Conservation (phyloP, 148 eudicot genomes). For the Vaccinium darrowii region DNA sequence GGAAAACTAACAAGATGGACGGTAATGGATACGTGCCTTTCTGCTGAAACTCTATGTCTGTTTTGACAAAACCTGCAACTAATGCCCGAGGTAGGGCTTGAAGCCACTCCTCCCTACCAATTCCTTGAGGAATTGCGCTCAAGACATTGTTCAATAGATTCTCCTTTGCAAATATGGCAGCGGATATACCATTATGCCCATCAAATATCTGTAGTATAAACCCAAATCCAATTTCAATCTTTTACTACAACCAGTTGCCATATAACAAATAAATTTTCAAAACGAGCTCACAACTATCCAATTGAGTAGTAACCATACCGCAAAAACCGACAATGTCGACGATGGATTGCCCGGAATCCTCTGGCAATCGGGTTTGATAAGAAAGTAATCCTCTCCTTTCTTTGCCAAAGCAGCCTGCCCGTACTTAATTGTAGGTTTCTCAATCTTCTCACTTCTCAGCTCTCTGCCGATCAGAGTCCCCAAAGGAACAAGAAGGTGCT, state of each 20-base stretch:
- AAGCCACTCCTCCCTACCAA: slow-evolving; percentile 89
- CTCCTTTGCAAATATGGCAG: slow-evolving; percentile 89
- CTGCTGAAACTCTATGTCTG: slow-evolving; percentile 95
- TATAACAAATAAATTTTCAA: slow-evolving; percentile 10
- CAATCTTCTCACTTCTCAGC: slow-evolving; percentile 73
- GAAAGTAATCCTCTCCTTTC: slow-evolving; percentile 94
- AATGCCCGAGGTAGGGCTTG: slow-evolving; percentile 90
- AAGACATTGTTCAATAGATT: slow-evolving; percentile 76
- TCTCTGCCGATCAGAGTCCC: slow-evolving; percentile 87
- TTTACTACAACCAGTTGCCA: not conserved
- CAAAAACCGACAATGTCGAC: slow-evolving; percentile 78
- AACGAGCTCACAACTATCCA: slow-evolving; percentile 11
- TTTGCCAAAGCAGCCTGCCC: slow-evolving; percentile 95
- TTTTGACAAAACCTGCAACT: slow-evolving; percentile 98
- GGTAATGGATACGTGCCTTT: slow-evolving; percentile 50
- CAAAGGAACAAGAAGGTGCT: slow-evolving; percentile 67
- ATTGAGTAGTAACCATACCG: slow-evolving; percentile 42
- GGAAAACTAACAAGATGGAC: not conserved
- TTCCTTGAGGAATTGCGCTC: slow-evolving; percentile 78
- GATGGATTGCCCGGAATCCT: slow-evolving; percentile 80
- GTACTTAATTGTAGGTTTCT: slow-evolving; percentile 71
- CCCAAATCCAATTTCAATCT: slow-evolving; percentile 16
- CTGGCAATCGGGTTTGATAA: slow-evolving; percentile 72
- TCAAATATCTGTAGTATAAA: slow-evolving; percentile 66
- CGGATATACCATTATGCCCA: slow-evolving; percentile 97